A percentile compares a stretch with the other conserved stretches of the same genome.
These are phyloP conservation scores for Cladophialophora chaetospira DNA, from an alignment of 2,329 filamentous ascomycete genomes.

Conservation along the genomic window DNA sequence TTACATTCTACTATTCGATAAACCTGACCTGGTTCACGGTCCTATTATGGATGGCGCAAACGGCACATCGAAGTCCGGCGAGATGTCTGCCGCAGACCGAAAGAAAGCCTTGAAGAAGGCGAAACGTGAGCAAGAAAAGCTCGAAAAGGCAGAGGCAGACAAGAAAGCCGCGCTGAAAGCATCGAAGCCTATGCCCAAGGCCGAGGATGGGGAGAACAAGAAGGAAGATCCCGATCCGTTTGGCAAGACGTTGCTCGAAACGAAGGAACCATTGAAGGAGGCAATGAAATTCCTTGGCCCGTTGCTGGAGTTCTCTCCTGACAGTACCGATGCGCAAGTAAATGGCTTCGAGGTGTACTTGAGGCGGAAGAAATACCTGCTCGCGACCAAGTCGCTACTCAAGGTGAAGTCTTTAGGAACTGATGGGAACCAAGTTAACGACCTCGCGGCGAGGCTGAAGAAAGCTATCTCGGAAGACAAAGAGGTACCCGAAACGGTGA, in stretches of 20 bases:
- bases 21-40: slow-evolving; percentile 66
- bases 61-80: slow-evolving; percentile 53
- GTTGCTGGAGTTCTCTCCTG: slow-evolving; percentile 78
- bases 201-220: slow-evolving; percentile 61
- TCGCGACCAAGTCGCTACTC: slow-evolving; percentile 82
- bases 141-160: slow-evolving; percentile 77
- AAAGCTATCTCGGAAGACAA: slow-evolving; percentile 60
- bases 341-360: slow-evolving; percentile 89
- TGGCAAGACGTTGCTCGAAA: slow-evolving; percentile 77
- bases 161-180: slow-evolving; percentile 84
- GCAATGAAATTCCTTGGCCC: slow-evolving; percentile 84
- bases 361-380: slow-evolving; percentile 82
- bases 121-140: slow-evolving; percentile 73
- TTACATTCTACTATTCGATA: slow-evolving; percentile 77
- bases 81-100: slow-evolving; percentile 62
- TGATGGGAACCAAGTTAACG: slow-evolving; percentile 70
- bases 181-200: slow-evolving; percentile 62
- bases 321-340: slow-evolving; percentile 78
- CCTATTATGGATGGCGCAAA: slow-evolving; percentile 58
- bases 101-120: slow-evolving; percentile 92
- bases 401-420: slow-evolving; percentile 70
- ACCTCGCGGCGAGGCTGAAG: slow-evolving; percentile 72
- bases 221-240: slow-evolving; percentile 90
- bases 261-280: slow-evolving; percentile 78
- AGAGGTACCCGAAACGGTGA: slow-evolving; percentile 64